Conservation (phyloP, 2,329 filamentous ascomycete species). For the Fusarium dimerum region DNA sequence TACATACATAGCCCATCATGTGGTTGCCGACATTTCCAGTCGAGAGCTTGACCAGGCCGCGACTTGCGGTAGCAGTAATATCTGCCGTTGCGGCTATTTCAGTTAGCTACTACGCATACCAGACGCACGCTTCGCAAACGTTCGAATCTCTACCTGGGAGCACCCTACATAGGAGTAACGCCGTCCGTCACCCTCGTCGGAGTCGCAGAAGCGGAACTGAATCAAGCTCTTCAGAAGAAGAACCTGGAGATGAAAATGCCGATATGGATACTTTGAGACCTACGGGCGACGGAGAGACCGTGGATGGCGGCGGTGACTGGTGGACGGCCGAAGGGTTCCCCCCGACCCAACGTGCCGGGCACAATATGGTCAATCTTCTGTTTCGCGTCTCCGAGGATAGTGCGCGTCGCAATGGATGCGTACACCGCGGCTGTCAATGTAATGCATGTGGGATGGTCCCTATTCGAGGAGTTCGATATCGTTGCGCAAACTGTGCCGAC, state of each 20-base stretch:
- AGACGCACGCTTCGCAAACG: conserved; percentile 29
- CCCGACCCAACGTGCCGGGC: conserved; percentile 57
- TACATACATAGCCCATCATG: conserved; percentile 40
- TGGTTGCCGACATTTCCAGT: conserved; percentile 50
- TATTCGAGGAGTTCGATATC: conserved; percentile 89
- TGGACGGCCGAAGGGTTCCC: conserved; percentile 45
- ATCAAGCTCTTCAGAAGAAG: conserved; percentile 45
- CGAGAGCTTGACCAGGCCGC: conserved; percentile 56
- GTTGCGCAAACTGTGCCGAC: conserved; percentile 93
- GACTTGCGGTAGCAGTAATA: conserved; percentile 56
- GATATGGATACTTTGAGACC: conserved; percentile 33
- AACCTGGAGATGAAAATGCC: conserved; percentile 48
- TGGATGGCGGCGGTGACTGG: conserved; percentile 52
- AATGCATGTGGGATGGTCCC: conserved; percentile 86
- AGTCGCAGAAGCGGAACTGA: conserved; percentile 38
- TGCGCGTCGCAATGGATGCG: conserved; percentile 81
- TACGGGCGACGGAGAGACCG: conserved; percentile 40
- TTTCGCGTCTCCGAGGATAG: conserved; percentile 95
- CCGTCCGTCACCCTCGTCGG: conserved; percentile 55
- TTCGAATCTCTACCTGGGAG: conserved; percentile 30
- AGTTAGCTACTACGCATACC: conserved; percentile 60
- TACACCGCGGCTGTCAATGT: conserved; percentile 90
- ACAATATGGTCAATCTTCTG: conserved; percentile 81
- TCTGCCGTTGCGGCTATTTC: conserved; percentile 59
- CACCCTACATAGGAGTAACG: conserved; percentile 65